phyloP scores from a whole-genome alignment of 768 basidiomycete genomes.

The Russula vinacea region DNA sequence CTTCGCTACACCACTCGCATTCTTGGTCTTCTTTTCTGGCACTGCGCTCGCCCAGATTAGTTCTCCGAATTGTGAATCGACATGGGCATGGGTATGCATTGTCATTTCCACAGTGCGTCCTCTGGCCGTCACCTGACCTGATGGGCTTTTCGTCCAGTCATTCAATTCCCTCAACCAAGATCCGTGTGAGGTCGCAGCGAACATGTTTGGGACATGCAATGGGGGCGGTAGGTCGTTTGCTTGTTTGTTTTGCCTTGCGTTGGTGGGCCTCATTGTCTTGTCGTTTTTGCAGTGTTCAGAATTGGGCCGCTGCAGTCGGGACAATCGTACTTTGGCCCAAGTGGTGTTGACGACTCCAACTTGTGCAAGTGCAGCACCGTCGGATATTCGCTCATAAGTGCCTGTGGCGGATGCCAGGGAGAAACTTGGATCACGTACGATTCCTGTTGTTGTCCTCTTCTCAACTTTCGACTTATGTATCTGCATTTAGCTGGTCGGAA shows the following conservation, averaged over 20 bases:
- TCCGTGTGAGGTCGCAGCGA: not conserved
- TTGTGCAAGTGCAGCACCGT: slow-evolving; percentile 9
- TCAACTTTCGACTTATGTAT: not conserved
- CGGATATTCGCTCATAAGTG: not conserved
- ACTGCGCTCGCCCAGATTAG: not conserved
- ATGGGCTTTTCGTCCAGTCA: not conserved
- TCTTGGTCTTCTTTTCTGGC: not conserved
- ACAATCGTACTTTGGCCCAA: not conserved
- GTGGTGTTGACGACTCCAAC: rapidly evolving
- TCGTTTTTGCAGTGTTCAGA: not conserved
- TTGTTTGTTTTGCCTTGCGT: not conserved
- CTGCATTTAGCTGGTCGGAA: not conserved
- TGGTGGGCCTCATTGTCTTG: not conserved
- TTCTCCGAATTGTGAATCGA: not conserved
- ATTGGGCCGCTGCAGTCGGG: not conserved
- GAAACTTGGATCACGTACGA: not conserved
- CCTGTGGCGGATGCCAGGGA: slow-evolving; percentile 14
- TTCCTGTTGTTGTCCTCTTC: not conserved
- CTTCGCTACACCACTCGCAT: not conserved
- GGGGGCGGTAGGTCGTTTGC: not conserved
- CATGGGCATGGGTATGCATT: not conserved
- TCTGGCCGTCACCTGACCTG: not conserved
- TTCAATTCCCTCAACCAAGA: slow-evolving; percentile 6
- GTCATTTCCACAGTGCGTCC: not conserved
- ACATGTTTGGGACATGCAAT: not conserved